Base-by-base conservation (phyloP, 331 rosid species). In the Malus hybrid region DNA sequence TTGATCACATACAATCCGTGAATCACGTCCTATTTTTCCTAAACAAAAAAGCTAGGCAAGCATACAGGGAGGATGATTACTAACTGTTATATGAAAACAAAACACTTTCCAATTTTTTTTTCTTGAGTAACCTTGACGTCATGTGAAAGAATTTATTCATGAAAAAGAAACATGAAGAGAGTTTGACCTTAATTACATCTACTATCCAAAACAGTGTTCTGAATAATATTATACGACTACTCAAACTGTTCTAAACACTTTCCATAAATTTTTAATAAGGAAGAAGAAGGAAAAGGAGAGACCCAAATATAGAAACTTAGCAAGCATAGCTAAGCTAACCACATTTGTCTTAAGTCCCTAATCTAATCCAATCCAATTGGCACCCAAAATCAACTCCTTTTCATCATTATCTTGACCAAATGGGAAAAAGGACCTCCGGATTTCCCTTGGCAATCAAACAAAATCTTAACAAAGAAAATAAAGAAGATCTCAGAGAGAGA, bases 381-480 rank as follows among this genome's bases (percentile, higher is more conserved):
- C 71, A 63, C 80, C 77, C 83, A 80, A 92, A 89, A 83, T 88
- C 85, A 89, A 89, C 89, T 60, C 73, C 77, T 83, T 86, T 84
- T 80, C 86, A 86, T 85, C 78, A 78, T 76, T 71, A 87, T 90
- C 79, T 88, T 83, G 91, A 87, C 86, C 63, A 64, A 86, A 88
- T 82, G 85, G 87, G 85, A 72, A 85, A 77, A 86, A 82, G 81
- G 81, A 84, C 70, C 81, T 85, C 69, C 63, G 55, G 79, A 78
- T 82, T 84, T 88, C 78, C 77, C 81, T 80, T 77, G 31, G 86
- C 83, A 85, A 86, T 83, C 86, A 90, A 87, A 92, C 83, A 85
- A 88, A 85, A 81, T 76, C 80, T 24, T 81, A 74, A 76, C 27
- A n/a, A 61, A 74, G 57, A 52, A 54, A 54, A 54, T 76, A 10